Evolutionary conservation across 345 rosid species (phyloP), one percentile per base, ranked within the genome.

Genomic region (Populus ilicifolia): DNA sequence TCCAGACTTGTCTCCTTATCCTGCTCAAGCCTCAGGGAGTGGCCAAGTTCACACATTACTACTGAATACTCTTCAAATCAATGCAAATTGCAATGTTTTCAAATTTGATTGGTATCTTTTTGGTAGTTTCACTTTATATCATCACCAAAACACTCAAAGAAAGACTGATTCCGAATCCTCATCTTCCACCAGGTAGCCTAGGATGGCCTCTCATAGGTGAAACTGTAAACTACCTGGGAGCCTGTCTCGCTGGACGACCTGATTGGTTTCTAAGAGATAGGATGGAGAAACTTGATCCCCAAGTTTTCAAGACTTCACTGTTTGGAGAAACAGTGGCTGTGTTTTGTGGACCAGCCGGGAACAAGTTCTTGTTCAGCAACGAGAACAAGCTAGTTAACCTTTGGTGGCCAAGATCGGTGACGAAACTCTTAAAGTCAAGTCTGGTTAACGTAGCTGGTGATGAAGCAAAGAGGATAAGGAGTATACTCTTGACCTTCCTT

Each of bases 381-480:
- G 76, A 71, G 67, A 78, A 71, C 76, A 78, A 78, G 52, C 21
- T 64, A 72, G 67, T 72, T 39, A 25, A 30, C 3, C 8, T 30
- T 20, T 72, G 80, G 80, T 50, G 76, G 76, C 72, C 76, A 13
- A 30, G 2, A 4, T 29, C 75, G 1, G 23, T 62, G 29, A 62
- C 38, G 41, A 64, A 30, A 43, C 62, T 74, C 14, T 12, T 75
- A 30, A 74, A 74, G 39, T 46, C 72, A 50, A 29, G 76, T 46
- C 73, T 83, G 63, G 1, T 74, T 52, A 73, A 39, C 65, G 67
- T 73, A 46, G 67, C 39, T 23, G 83, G 86, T 6, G 83, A 83
- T 16, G 83, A 83, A 35, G 86, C 72, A 23, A 83, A 64, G 78
- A 46, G 41, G 56, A 29, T 73, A 30, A 77, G 67, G 71, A 77